Conservation (phyloP, 2,329 filamentous ascomycete species). For the Phaeosphaeria sp. region DNA sequence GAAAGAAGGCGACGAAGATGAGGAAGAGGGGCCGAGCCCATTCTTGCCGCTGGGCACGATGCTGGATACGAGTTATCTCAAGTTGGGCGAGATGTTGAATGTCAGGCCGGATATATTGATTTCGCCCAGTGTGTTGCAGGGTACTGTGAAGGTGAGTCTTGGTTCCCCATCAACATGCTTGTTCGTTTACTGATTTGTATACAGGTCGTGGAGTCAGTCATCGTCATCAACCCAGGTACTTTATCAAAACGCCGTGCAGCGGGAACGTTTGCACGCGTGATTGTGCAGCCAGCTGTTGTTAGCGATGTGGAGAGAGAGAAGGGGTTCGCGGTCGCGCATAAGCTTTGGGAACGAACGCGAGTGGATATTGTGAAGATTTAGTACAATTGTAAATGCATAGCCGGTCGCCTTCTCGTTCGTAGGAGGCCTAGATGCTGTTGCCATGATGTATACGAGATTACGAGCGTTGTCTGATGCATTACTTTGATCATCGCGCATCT, state of each 20-base stretch:
- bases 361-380: conserved; percentile 84
- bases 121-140: conserved; percentile 79
- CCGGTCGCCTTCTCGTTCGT: neutral
- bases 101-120: conserved; percentile 85
- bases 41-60: conserved; percentile 67
- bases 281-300: conserved; percentile 69
- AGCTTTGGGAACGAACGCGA: conserved; percentile 79
- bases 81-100: conserved; percentile 88
- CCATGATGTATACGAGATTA: neutral
- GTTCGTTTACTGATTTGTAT: conserved; percentile 8
- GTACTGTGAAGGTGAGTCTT: conserved; percentile 80
- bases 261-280: conserved; percentile 85
- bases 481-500: too few relatives aligned
- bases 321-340: conserved; percentile 68
- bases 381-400: neutral
- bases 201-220: conserved; percentile 87
- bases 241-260: conserved; percentile 83
- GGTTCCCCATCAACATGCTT: neutral
- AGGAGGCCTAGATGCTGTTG: neutral
- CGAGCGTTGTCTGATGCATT: neutral
- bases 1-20: conserved; percentile 61
- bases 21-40: conserved; percentile 57
- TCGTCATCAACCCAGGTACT: conserved; percentile 89
- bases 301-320: conserved; percentile 64
- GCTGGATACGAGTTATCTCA: conserved; percentile 83